Percentiles rank a stretch among this genome's conserved stretches.
Evolutionary conservation across 345 rosid genomes (phyloP).

Genomic region (Bruguiera gymnorhiza): DNA sequence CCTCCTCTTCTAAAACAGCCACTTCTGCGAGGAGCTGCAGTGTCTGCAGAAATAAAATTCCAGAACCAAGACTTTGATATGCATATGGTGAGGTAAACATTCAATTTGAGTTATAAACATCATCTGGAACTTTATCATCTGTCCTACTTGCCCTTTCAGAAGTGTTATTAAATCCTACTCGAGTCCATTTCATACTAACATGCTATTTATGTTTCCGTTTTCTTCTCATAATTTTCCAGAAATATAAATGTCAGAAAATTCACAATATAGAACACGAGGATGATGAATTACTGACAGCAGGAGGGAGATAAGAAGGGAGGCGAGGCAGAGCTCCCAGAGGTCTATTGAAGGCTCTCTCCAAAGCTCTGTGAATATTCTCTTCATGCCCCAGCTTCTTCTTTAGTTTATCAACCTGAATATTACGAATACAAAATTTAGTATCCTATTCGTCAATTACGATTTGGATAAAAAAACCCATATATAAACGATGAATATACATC

Average conservation of each 20-base stretch:
- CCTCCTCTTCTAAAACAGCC: slow-evolving; percentile 91
- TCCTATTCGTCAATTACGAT: not conserved
- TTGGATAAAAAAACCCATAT: not conserved
- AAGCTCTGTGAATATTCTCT: slow-evolving; percentile 78
- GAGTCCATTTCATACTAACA: not conserved
- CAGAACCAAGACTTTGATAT: slow-evolving; percentile 12
- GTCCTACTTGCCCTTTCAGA: not conserved
- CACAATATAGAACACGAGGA: not conserved
- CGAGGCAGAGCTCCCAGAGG: slow-evolving; percentile 95
- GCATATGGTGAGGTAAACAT: too few species aligned
- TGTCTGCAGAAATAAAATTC: slow-evolving; percentile 45
- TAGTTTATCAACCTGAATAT: slow-evolving; percentile 69
- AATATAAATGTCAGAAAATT: not conserved
- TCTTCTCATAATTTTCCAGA: not conserved
- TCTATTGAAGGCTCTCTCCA: slow-evolving; percentile 79
- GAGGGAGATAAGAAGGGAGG: slow-evolving; percentile 84
- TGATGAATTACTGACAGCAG: slow-evolving; percentile 54
- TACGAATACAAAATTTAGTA: slow-evolving; percentile 2
- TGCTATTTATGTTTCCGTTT: not conserved
- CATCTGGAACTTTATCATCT: not conserved
- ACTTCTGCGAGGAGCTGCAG: slow-evolving; percentile 90
- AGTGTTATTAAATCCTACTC: not conserved
- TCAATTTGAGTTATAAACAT: not conserved
- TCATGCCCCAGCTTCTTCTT: slow-evolving; percentile 76
- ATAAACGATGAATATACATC: slow-evolving; percentile 45